Base-by-base conservation (phyloP, 2,329 filamentous ascomycete species). In the Neurospora crassa region DNA sequence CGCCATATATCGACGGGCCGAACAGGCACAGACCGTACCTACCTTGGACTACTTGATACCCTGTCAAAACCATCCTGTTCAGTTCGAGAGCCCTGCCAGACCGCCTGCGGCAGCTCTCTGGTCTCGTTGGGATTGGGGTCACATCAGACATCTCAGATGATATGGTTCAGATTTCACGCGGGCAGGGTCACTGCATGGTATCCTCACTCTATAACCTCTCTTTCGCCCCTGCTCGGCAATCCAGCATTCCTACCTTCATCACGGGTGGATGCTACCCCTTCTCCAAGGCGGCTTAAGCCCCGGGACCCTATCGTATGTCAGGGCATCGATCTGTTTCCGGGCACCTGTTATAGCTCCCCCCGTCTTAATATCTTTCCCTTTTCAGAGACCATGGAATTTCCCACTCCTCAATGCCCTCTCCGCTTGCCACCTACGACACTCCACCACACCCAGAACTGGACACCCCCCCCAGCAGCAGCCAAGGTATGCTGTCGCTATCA, bases 161-260 rank as follows among this genome's bases (percentile, higher is more conserved):
- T 63, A 16, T 37, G 53, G 53, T n/a, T 63, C 53, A 63, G 53
- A 37, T 29, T 63, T 63, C 53, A 34, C 53, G 53, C 53, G 18
- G 53, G 29, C 53, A 63, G 53, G 53, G 53, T 18, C 53, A 34
- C 14, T 63, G 53, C 47, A 70, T 43, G 18, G 34, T 40, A 40
- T 67, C 59, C 53, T 63, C 53, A 18, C 53, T 63, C 34, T 16
- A 37, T 16, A 68, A 42, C 41, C 68, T 67, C 72, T 74, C 70
- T 67, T 70, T 74, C 71, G 75, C 72, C 70, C 74, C 68, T 74
- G 71, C 76, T 78, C 76, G 78, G 78, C 76, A 79, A 77, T 78
- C 77, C 53, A 63, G 14, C 29, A 63, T 29, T 78, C 74, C 75
- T 76, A 37, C 16, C 24, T 37, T 37, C 74, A 76, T 73, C 72